Evolutionary conservation across 176 grass and related monocot species (phyloP), one percentile per base, ranked within the genome.

Genomic region (Carex cristatella): DNA sequence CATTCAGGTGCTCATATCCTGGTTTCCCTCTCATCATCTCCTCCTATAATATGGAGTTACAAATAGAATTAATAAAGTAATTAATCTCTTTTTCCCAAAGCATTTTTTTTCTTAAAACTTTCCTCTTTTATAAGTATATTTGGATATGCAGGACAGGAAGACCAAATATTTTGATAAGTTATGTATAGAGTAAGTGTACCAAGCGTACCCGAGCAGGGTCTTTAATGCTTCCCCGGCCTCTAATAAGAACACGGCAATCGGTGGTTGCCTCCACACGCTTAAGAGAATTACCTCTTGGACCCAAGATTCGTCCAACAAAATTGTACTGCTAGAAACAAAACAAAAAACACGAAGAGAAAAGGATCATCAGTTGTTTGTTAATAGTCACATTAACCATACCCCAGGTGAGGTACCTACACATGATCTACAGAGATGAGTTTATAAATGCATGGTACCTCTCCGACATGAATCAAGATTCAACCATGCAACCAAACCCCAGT

Each of bases 161-260:
- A 48, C 46, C 60, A 80, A 77, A 80, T 40, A 64, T 86, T 66
- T 53, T 79, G 64, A 62, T 31, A 78, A 71, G 54, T 12, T 78
- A 10, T 30, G 33, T 86, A 80, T 69, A 27, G 44, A 86, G 48
- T 58, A 79, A 35, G 28, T 58, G 53, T 78, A 79, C 27, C 48
- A 79, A 65, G 65, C 69, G 79, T 98, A 98, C 95, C 92, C 89
- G 79, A 79, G 92, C 60, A 86, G 91, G 91, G 89, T 98, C 95
- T 93, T 98, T 98, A 70, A 98, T 95, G 89, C 95, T 98, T 30
- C 95, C 95, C 3, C 87, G 83, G n/a, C 95, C 95, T 90, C 95
- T 93, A 85, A 98, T 98, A 58, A 95, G 88, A 77, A 98, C 93
- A 83, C 91, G 95, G 16, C 95, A 98, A 51, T 93, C 95, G 6